Base-by-base conservation (phyloP, 768 basidiomycete genomes). In the Auriscalpium vulgare region DNA sequence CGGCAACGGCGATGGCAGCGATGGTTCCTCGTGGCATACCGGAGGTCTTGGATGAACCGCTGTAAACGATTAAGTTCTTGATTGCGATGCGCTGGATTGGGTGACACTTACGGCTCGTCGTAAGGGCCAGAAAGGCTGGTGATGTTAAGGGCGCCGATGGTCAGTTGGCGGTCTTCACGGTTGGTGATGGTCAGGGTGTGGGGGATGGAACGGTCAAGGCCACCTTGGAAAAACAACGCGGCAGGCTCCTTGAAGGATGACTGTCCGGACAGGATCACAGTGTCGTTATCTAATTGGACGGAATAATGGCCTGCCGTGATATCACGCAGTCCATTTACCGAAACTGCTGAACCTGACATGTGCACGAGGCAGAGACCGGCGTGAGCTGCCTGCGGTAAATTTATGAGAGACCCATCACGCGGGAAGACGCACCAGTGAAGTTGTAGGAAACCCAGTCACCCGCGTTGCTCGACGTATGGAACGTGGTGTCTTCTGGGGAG, bases 171-270 rank as follows among this genome's bases (percentile, higher is more conserved):
- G 43, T 80, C 55, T 16, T 62, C 59, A 16, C 57, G 61, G 52
- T 91, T 91, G 34, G 68, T 69, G 40, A 91, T 69, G 11, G 74
- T 65, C 21, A 91, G 64, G 4, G 71, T 64, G 64, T 91, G 87
- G 13, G 62, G 53, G 8, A 59, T 36, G 51, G 68, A 69, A 13
- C 78, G 72, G 60, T 88, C 74, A 47, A 91, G 75, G 16, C 80
- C 81, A 17, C 81, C 80, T 40, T 79, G 75, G 61, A 78, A 84
- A 66, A 83, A 91, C 10, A 91, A 73, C 4, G 88, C 71, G 10
- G 81, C 73, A 47, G 75, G 66, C 34, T 78, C 69, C 38, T 70
- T 75, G 64, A 79, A 84, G 0, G 82, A 81, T 4, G 84, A 79
- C 54, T 69, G 68, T 3, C 77, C 80, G 35, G 78, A 79, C 51